Evolutionary conservation across 2,329 filamentous ascomycete species (phyloP), one percentile per base, ranked within the genome.

Genomic region (Clonostachys rhizophaga): DNA sequence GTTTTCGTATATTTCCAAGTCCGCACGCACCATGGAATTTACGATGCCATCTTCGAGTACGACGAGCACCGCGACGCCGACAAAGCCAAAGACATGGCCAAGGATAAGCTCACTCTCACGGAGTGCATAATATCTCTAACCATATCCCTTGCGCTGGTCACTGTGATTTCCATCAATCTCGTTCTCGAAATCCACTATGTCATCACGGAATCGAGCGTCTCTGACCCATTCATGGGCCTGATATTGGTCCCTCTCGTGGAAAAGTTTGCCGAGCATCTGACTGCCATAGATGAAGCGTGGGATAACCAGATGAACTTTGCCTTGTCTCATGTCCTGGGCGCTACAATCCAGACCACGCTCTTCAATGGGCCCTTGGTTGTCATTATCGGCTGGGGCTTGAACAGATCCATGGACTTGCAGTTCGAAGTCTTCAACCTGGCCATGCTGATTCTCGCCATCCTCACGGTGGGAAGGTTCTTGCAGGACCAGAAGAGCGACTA

Each of bases 401-500:
- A 68, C 48, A 83, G 83, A 56, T 59, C 73, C 6, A 89, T 96
- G 79, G 83, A 87, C 52, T 74, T 96, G 45, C 85, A 90, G 61
- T 96, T 96, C 62, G 87, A 94, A 56, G 75, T 91, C 13, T 96
- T 96, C 71, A 89, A 95, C 69, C 78, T 95, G 17, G 79, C 87
- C 48, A 77, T 95, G 52, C 72, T 96, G 9, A 82, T 96, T 48
- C 75, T 96, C 20, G 82, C 89, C 30, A 92, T 96, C 56, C 73
- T 96, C 40, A 89, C 91, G 0, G 88, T 95, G 36, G 90, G 91
- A 2, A 89, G 90, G 51, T 95, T 96, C 67, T 69, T 96, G 47
- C 77, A 90, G 44, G 91, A 96, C 61, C 84, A 89, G 54, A 92
- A 94, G 74, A 89, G 84, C 51, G 95, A 96, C 61, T 96, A 95